Evolutionary conservation across 257 asterid genomes (phyloP).

Genomic region (Henckelia pumila): DNA sequence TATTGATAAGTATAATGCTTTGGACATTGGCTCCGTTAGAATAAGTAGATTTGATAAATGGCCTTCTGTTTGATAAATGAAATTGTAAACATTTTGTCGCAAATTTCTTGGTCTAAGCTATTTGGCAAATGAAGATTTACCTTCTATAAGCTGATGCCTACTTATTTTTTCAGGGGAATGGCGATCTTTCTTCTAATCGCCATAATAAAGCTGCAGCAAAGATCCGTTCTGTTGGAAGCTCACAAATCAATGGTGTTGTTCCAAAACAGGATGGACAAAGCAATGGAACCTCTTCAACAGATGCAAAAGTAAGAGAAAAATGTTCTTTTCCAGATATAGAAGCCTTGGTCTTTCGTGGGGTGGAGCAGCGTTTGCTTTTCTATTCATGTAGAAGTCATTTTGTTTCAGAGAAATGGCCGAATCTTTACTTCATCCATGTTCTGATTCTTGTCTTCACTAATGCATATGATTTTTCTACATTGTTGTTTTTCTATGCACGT

Average conservation of each 20-base stretch:
- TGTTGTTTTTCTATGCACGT: slow-evolving; percentile 4
- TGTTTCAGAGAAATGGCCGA: neutral
- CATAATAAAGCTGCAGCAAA: slow-evolving; percentile 49
- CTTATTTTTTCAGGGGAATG: slow-evolving; percentile 59
- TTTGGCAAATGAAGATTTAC: slow-evolving; percentile 14
- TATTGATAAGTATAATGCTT: slow-evolving; percentile 14
- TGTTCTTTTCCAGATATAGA: slow-evolving; percentile 17
- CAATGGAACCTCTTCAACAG: slow-evolving; percentile 52
- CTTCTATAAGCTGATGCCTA: slow-evolving; percentile 19
- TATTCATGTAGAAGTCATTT: neutral
- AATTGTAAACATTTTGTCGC: neutral
- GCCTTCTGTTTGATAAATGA: slow-evolving; percentile 12
- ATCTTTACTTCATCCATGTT: slow-evolving; percentile 7
- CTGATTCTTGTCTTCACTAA: slow-evolving; percentile 14
- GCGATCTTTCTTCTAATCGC: slow-evolving; percentile 66
- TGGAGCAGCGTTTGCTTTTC: neutral
- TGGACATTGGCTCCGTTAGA: slow-evolving; percentile 11
- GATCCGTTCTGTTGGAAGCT: slow-evolving; percentile 55
- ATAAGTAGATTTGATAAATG: neutral
- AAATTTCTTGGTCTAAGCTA: neutral
- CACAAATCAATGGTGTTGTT: slow-evolving; percentile 45
- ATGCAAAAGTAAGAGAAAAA: slow-evolving; percentile 55
- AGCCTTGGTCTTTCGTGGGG: slow-evolving; percentile 9
- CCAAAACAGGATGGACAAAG: slow-evolving; percentile 55
- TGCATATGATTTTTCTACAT: neutral